Evolutionary conservation across 2,329 filamentous ascomycete species (phyloP), one percentile per base, ranked within the genome.

Genomic region (Blumeriella jaapii): DNA sequence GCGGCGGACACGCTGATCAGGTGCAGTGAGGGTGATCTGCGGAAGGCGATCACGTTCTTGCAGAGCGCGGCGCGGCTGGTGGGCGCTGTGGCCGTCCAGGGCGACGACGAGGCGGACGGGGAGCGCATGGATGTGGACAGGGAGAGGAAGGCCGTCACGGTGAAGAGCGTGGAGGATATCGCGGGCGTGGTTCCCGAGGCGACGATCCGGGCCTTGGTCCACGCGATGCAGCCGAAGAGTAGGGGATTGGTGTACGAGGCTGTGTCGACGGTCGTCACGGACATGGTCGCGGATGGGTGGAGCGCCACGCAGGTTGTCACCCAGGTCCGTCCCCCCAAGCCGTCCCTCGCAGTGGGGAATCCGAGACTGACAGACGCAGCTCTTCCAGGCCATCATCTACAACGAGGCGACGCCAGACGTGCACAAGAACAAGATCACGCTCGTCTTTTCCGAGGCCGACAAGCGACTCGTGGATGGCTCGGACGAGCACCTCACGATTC

Each of bases 271-370:
- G 78, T 84, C 5, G 82, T 96, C 4, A 83, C 87, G 50, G 82
- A 94, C 46, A 77, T 98, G 66, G 78, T 96, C 29, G 89, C 89
- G 0, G 91, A 96, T 61, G 91, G 91, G 6, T 98, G 91, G 89
- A 95, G 87, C 57, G 91, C 89, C 15, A 77, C 78, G 5, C 91
- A 96, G 60, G 74, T 95, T 16, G 69, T 96, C 23, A 65, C 71
- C 12, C 86, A 94, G 68, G 79, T 82, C 62, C 59, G 63, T 52
- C 5, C 11, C 2, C 2, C 31, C 24, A 29, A 3, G 10, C 22
- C 12, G 12, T 24, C 9, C 7, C 12, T 8, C 4, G 22, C 7
- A 4, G n/a, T n/a, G n/a, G n/a, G n/a, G n/a, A n/a, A 24, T n/a
- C 4, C 12, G 4, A 3, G 22, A 12, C n/a, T 27, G 13, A 27